phyloP scores from a whole-genome alignment of 805 yeast genomes.

The Candida michaelii region DNA sequence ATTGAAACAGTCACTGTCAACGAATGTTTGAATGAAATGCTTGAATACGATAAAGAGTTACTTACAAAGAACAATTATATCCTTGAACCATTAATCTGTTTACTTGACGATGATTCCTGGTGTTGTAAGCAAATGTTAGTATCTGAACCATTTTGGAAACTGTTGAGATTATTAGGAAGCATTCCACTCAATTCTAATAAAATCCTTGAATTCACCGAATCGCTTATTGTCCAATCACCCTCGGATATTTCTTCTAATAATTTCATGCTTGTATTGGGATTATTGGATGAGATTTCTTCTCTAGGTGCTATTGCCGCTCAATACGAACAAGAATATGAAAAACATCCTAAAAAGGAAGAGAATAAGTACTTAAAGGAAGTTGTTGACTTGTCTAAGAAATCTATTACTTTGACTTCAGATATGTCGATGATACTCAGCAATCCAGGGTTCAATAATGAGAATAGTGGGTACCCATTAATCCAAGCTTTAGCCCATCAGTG shows the following conservation, averaged over 20 bases:
- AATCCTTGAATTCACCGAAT: conserved; percentile 50
- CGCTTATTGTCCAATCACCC: conserved; percentile 32
- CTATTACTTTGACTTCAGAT: conserved; percentile 60
- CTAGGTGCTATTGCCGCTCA: conserved; percentile 79
- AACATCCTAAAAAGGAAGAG: conserved; percentile 9
- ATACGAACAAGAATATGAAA: conserved; percentile 65
- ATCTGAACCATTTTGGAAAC: conserved; percentile 52
- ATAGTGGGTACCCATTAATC: conserved; percentile 56
- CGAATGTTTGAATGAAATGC: conserved; percentile 6
- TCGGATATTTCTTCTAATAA: conserved; percentile 46
- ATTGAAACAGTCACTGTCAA: conserved; percentile 19
- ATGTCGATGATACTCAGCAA: conserved; percentile 39
- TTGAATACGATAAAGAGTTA: conserved; percentile 41
- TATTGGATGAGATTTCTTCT: conserved; percentile 77
- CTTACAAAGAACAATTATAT: conserved; percentile 40
- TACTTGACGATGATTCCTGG: conserved; percentile 47
- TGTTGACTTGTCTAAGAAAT: conserved; percentile 57
- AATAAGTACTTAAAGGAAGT: conserved; percentile 42
- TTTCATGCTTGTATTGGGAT: conserved; percentile 65
- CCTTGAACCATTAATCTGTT: conserved; percentile 49
- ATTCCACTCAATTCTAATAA: conserved; percentile 40
- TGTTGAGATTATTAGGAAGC: conserved; percentile 49
- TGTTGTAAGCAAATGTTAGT: conserved; percentile 34
- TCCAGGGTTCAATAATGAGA: conserved; percentile 30
- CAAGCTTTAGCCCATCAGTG: conserved; percentile 90